Base-by-base conservation (phyloP, 352 stramenopile species). In the Pythium pyrilobum region DNA sequence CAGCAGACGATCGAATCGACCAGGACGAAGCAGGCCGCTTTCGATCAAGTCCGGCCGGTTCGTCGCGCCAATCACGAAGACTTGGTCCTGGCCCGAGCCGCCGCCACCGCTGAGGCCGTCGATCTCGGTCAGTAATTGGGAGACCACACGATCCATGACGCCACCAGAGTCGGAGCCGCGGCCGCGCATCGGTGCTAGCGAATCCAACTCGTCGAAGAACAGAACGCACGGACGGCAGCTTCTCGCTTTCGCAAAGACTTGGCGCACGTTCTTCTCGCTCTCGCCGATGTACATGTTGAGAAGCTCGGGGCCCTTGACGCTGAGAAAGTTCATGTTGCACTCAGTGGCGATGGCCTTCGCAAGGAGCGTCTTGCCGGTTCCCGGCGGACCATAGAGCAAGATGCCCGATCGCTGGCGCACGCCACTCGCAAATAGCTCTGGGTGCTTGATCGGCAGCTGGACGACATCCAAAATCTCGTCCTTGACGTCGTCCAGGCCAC, bases 201-300 rank as follows among this genome's bases (percentile, higher is more conserved):
- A 96, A 47, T 97, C 91, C 6, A 98, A 48, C 52, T 98, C 92
- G 62, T 98, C 92, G 42, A 98, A 97, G 64, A 98, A 97, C 4
- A 98, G 60, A 44, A 98, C 86, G 45, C 85, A 96, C 27, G 89
- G 87, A 10, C 78, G 69, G 45, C 77, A 88, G 56, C 81, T 89
- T 18, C 85, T 68, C 21, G 85, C 83, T 60, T 71, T 96, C 16
- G 78, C 78, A 74, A 99, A 99, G 2, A 98, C 81, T 47, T 93
- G 82, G 9, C 96, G 84, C 23, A 99, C 86, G 59, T 98, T 98
- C 32, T 95, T 95, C 71, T 99, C 96, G 38, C 86, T 97, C 72
- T 99, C 96, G 28, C 96, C 96, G 41, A 99, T 97, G 70, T 98
- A 99, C 69, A 96, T 98, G 69, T 98, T 97, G 33, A 99, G 81